Conservation (phyloP, 345 rosid genomes). For the Populus davidiana region DNA sequence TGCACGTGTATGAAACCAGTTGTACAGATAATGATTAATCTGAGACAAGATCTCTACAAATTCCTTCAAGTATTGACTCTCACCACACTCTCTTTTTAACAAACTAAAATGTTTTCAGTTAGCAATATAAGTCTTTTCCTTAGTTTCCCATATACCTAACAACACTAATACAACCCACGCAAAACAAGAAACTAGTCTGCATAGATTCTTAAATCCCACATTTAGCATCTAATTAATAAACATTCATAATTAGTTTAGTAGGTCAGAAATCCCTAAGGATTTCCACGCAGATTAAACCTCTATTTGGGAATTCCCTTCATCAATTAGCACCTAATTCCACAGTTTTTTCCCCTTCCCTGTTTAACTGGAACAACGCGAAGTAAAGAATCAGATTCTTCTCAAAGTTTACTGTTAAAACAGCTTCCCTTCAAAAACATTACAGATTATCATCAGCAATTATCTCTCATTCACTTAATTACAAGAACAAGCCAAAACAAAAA, state of each 20-base stretch:
- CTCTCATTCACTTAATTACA: not conserved
- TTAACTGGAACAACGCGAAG: not conserved
- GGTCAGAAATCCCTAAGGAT: no score
- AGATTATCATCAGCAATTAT: not conserved
- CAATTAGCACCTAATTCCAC: not conserved
- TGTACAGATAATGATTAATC: not conserved
- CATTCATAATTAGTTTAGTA: not conserved
- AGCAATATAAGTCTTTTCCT: not conserved
- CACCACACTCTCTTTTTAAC: not conserved
- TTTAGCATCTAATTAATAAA: not conserved
- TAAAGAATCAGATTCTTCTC: not conserved
- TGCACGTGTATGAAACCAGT: not conserved
- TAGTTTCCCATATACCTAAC: not conserved
- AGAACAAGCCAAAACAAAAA: not conserved
- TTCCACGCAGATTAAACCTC: not conserved
- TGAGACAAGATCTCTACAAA: not conserved
- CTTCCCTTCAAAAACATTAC: not conserved
- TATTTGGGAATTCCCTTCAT: not conserved
- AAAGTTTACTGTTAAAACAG: not conserved
- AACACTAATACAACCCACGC: not conserved
- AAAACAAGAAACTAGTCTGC: not conserved
- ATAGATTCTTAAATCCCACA: not conserved
- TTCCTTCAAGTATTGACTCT: not conserved
- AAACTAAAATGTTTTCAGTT: not conserved
- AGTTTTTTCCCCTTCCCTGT: not conserved